phyloP scores from a whole-genome alignment of 305 asterid genomes.

The Fraxinus sp. region DNA sequence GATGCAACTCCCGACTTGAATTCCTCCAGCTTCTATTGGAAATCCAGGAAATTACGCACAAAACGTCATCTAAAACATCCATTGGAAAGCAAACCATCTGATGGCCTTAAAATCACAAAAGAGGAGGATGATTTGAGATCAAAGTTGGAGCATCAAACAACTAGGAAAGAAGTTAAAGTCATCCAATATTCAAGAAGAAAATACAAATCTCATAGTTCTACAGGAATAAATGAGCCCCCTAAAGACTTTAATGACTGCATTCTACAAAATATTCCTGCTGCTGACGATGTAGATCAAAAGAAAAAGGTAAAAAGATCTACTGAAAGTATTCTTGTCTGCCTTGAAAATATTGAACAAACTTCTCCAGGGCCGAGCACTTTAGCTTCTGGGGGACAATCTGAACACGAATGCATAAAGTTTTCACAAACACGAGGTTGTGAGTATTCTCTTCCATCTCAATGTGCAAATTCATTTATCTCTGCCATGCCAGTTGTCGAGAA shows the following conservation, averaged over 20 bases:
- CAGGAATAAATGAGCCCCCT: conserved; percentile 26
- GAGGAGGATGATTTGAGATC: conserved; percentile 31
- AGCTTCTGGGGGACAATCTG: conserved; percentile 26
- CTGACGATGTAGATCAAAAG: conserved; percentile 18
- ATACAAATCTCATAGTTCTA: conserved; percentile 41
- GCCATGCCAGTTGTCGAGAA: conserved; percentile 26
- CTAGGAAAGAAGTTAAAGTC: conserved; percentile 39
- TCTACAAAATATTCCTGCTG: conserved; percentile 24
- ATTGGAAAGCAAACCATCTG: conserved; percentile 30
- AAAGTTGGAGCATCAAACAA: conserved; percentile 31
- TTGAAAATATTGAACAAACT: conserved; percentile 31
- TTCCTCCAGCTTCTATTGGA: conserved; percentile 53
- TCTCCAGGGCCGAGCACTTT: conserved; percentile 16
- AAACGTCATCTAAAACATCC: conserved; percentile 40
- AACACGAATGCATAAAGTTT: conserved; percentile 21
- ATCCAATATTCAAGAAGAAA: conserved; percentile 75
- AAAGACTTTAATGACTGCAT: conserved; percentile 22
- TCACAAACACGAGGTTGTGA: conserved; percentile 9
- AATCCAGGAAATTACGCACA: conserved; percentile 76
- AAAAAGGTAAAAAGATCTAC: conserved; percentile 23
- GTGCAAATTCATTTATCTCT: conserved; percentile 30
- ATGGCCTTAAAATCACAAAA: conserved; percentile 15
- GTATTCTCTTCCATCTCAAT: conserved; percentile 27
- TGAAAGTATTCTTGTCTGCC: conserved; percentile 11
- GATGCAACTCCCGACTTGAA: conserved; percentile 34